phyloP scores from a whole-genome alignment of 148 eudicot genomes.

The Rhododendron ferrugineum region DNA sequence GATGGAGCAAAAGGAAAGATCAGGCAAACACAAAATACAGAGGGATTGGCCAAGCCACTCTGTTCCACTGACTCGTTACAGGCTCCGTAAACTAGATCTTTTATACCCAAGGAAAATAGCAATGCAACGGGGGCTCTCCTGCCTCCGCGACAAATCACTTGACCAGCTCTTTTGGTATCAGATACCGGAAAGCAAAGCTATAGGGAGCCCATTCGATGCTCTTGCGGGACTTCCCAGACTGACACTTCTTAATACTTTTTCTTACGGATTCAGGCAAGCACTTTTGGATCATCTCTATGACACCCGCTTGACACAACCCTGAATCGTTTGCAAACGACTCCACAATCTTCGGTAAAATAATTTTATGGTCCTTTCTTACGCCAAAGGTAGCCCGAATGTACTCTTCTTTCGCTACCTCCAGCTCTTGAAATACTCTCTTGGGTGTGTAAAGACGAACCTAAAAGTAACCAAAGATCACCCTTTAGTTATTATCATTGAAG shows the following conservation, averaged over 20 bases:
- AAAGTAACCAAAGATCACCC: not conserved
- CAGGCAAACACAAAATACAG: slow-evolving; percentile 2
- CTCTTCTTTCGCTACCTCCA: slow-evolving; percentile 90
- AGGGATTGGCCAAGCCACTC: not conserved
- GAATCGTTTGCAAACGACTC: slow-evolving; percentile 80
- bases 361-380: slow-evolving; percentile 64
- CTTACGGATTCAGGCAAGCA: slow-evolving; percentile 65
- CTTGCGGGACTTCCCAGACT: slow-evolving; percentile 48
- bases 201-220: slow-evolving; percentile 76
- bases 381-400: slow-evolving; percentile 97
- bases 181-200: slow-evolving; percentile 74
- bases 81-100: slow-evolving; percentile 1
- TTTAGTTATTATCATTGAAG: not conserved
- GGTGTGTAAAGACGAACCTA: slow-evolving; percentile 91
- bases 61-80: not conserved
- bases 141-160: slow-evolving; percentile 24
- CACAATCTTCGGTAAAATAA: slow-evolving; percentile 65
- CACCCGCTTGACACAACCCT: slow-evolving; percentile 45
- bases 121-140: not conserved
- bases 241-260: slow-evolving; percentile 68
- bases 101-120: not conserved
- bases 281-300: slow-evolving; percentile 72
- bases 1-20: slow-evolving; percentile 6
- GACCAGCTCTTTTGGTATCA: slow-evolving; percentile 65
- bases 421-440: slow-evolving; percentile 66